phyloP scores from a whole-genome alignment of 192 early-diverging fungal species.

The Coemansia sp. region DNA sequence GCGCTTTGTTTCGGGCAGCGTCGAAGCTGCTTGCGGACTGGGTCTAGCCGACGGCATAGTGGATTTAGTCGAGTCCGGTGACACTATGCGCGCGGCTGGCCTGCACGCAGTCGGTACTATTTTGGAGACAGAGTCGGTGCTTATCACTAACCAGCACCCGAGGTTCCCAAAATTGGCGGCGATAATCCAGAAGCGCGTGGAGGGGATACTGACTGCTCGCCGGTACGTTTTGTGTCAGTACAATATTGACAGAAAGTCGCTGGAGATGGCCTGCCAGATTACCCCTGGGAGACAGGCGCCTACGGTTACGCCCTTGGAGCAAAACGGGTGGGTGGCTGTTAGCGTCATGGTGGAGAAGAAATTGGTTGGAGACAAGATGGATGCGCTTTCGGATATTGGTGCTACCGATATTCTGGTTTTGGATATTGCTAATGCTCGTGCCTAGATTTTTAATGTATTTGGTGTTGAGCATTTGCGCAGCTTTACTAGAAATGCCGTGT shows the following conservation, averaged over 20 bases:
- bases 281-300: slow-evolving; percentile 94
- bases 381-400: slow-evolving; percentile 77
- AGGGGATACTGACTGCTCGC: slow-evolving; percentile 86
- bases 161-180: slow-evolving; percentile 74
- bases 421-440: slow-evolving; percentile 75
- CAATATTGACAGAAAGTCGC: slow-evolving; percentile 69
- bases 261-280: slow-evolving; percentile 68
- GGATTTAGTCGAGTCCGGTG: slow-evolving; percentile 84
- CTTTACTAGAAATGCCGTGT: slow-evolving; percentile 58
- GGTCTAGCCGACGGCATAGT: slow-evolving; percentile 96
- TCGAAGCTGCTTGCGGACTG: slow-evolving; percentile 94
- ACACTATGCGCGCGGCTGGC: slow-evolving; percentile 99
- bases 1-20: slow-evolving; percentile 86
- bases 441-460: slow-evolving; percentile 33
- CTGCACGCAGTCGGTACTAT: slow-evolving; percentile 86
- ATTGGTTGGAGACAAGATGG: slow-evolving; percentile 83
- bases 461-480: slow-evolving; percentile 37
- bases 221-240: slow-evolving; percentile 89
- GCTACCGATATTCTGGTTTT: slow-evolving; percentile 90
- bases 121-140: slow-evolving; percentile 79
- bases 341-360: slow-evolving; percentile 85
- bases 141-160: slow-evolving; percentile 81
- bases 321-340: slow-evolving; percentile 86
- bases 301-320: slow-evolving; percentile 81
- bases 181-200: slow-evolving; percentile 78